A percentile compares a stretch with the other conserved stretches of the same genome.
These are phyloP conservation scores for Dissophora globulifera DNA, from an alignment of 192 early-diverging fungal genomes.

Conservation along the genomic window DNA sequence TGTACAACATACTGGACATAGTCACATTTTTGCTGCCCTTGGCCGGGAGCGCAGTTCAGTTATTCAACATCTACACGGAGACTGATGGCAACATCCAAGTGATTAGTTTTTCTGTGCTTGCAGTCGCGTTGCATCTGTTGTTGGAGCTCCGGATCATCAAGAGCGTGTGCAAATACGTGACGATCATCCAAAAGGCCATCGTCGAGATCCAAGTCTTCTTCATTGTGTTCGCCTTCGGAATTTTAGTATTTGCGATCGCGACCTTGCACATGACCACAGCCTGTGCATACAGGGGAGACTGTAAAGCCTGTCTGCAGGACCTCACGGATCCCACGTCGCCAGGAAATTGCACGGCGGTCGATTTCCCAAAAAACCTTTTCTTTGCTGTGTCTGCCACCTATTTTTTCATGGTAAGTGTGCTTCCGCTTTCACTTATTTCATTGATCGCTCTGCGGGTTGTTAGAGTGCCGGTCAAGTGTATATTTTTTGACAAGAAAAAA, in stretches of 20 bases:
- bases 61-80: neutral
- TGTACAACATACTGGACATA: conserved; percentile 19
- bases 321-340: too few relatives aligned
- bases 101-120: conserved; percentile 15
- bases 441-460: too few relatives aligned
- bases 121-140: conserved; percentile 20
- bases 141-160: conserved; percentile 35
- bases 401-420: conserved; percentile 39
- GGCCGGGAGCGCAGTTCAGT: conserved; percentile 6
- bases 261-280: conserved; percentile 15
- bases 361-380: conserved; percentile 3
- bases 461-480: too few relatives aligned
- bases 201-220: conserved; percentile 33
- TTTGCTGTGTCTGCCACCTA: conserved; percentile 23
- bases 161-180: conserved; percentile 32
- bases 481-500: too few relatives aligned
- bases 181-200: conserved; percentile 21
- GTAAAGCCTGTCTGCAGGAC: too few relatives aligned
- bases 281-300: neutral
- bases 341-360: too few relatives aligned
- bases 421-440: too few relatives aligned
- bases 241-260: conserved; percentile 28
- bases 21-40: conserved; percentile 5
- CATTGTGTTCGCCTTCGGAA: conserved; percentile 29
- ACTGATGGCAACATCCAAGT: neutral